Evolutionary conservation across 1,139 yeast species (phyloP).

Genomic region (Geotrichum reessii): DNA sequence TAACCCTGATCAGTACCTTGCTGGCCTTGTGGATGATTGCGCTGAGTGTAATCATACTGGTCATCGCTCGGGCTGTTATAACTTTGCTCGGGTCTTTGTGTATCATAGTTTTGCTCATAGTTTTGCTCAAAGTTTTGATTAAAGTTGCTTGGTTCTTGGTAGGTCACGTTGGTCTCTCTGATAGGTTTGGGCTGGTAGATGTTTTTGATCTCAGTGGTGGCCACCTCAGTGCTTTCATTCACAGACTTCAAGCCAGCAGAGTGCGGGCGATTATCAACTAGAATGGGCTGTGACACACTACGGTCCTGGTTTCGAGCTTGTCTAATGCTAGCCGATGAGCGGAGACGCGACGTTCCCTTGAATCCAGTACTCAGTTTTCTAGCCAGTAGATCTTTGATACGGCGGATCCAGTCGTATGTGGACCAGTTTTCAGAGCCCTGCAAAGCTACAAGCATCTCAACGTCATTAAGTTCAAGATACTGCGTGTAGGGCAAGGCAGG

Average conservation of each 20-base stretch:
- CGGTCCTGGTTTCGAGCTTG: slow-evolving; percentile 8
- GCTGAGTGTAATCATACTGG: not conserved
- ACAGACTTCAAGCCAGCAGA: slow-evolving; percentile 3
- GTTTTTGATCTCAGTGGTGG: not conserved
- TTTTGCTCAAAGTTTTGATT: not conserved
- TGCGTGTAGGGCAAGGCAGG: slow-evolving; percentile 88
- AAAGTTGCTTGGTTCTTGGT: slow-evolving; percentile 1
- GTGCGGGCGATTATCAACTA: slow-evolving; percentile 3
- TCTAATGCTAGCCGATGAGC: slow-evolving; percentile 4
- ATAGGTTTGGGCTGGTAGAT: slow-evolving; percentile 1
- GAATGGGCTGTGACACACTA: slow-evolving; percentile 9
- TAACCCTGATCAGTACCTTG: not conserved
- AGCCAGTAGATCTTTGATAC: slow-evolving; percentile 58
- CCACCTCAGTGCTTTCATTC: not conserved
- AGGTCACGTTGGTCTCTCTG: not conserved
- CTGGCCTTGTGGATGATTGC: not conserved
- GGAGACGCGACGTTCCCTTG: slow-evolving; percentile 62
- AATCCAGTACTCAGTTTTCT: slow-evolving; percentile 67
- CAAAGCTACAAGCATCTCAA: slow-evolving; percentile 41
- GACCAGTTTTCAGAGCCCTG: slow-evolving; percentile 53
- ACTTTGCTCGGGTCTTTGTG: not conserved
- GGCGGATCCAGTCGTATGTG: slow-evolving; percentile 59
- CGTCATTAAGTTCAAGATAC: slow-evolving; percentile 61
- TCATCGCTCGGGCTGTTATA: not conserved
- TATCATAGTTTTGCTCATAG: not conserved